Percentiles rank a stretch among this genome's conserved stretches.
phyloP scores from a whole-genome alignment of 768 basidiomycete genomes.

The Naganishia antarctica region DNA sequence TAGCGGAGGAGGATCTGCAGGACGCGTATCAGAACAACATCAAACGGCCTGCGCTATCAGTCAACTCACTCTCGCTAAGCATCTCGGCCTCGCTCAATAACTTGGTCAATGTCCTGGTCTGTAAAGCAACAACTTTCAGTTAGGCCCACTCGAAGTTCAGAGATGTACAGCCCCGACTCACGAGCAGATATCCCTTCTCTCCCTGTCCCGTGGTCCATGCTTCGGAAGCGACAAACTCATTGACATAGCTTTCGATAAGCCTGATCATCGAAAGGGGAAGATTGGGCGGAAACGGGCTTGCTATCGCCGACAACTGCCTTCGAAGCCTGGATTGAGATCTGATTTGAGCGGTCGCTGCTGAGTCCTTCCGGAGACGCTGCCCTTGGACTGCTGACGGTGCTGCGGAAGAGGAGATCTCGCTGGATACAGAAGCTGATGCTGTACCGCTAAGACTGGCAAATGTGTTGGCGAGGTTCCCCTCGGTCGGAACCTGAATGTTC shows the following conservation, averaged over 20 bases:
- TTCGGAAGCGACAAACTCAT: constrained; percentile 32
- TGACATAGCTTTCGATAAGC: constrained; percentile 43
- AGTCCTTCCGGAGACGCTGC: too few species aligned
- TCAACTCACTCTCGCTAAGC: constrained; percentile 40
- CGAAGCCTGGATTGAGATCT: neutral
- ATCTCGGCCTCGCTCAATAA: constrained; percentile 43
- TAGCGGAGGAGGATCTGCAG: constrained; percentile 43
- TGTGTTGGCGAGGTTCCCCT: too few species aligned
- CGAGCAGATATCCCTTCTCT: constrained; percentile 34
- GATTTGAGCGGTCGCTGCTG: too few species aligned
- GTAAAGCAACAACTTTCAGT: too few species aligned
- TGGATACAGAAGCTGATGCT: too few species aligned
- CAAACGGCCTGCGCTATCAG: too few species aligned
- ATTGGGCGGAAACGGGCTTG: constrained; percentile 39
- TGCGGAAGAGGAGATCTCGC: neutral
- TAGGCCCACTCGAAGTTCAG: too few species aligned
- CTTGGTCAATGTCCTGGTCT: constrained; percentile 33
- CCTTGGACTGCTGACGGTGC: neutral
- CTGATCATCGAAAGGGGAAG: constrained; percentile 41
- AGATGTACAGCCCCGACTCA: too few species aligned
- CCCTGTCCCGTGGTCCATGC: constrained; percentile 21
- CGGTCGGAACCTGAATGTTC: too few species aligned
- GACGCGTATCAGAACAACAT: neutral
- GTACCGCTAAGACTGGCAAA: too few species aligned
- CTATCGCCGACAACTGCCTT: constrained; percentile 11